Percentiles rank a stretch among this genome's conserved stretches.
These are phyloP conservation scores for Rhodosporidiobolus odoratus DNA, from an alignment of 768 basidiomycete species.

Conservation along the genomic window DNA sequence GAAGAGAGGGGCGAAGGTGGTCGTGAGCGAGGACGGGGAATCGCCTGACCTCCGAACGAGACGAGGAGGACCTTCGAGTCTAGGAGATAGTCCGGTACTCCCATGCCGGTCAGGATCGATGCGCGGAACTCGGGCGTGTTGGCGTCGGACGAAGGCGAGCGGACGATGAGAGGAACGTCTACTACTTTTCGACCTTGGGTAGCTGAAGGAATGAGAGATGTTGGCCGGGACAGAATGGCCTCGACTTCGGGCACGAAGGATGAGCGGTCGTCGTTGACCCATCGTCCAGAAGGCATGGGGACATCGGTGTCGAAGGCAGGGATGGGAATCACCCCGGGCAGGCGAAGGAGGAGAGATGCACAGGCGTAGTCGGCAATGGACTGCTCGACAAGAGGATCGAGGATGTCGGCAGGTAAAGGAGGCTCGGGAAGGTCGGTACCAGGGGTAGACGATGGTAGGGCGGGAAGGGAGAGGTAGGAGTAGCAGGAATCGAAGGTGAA, in stretches of 20 bases:
- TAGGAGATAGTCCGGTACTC: constrained; percentile 56
- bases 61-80: constrained; percentile 65
- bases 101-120: constrained; percentile 56
- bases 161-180: constrained; percentile 65
- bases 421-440: constrained; percentile 47
- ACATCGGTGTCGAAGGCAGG: constrained; percentile 61
- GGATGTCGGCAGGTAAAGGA: constrained; percentile 54
- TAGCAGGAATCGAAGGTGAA: constrained; percentile 81
- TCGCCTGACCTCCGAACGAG: constrained; percentile 73
- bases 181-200: constrained; percentile 28
- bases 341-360: constrained; percentile 63
- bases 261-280: constrained; percentile 57
- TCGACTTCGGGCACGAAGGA: constrained; percentile 54
- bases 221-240: constrained; percentile 47
- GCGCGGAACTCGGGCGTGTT: constrained; percentile 58
- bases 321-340: constrained; percentile 71
- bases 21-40: constrained; percentile 46
- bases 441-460: neutral
- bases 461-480: constrained; percentile 55
- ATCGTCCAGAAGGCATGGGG: constrained; percentile 58
- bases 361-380: constrained; percentile 62
- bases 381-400: constrained; percentile 62
- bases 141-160: constrained; percentile 54
- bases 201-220: constrained; percentile 8
- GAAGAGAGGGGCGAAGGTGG: constrained; percentile 32